Evolutionary conservation across 202 grass and related monocot genomes (phyloP).

Genomic region (Panicum hallii): DNA sequence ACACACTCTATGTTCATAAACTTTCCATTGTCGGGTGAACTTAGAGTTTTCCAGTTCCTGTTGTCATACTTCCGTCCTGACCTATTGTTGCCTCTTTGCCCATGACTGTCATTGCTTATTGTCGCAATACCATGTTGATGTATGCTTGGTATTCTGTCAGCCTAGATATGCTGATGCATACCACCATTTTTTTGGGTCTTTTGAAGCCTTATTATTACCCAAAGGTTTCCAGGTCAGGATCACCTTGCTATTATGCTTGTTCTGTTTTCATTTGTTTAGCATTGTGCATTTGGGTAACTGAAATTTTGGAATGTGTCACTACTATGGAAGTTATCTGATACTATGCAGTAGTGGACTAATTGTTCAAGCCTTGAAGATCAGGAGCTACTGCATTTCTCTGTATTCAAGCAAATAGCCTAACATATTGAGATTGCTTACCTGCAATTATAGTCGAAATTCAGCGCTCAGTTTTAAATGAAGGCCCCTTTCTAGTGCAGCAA

Average conservation of each 20-base stretch:
- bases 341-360: background rate
- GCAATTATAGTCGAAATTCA: background rate
- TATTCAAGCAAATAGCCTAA: background rate
- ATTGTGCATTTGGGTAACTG: background rate
- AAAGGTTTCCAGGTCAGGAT: conserved; percentile 37
- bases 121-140: background rate
- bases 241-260: conserved; percentile 17
- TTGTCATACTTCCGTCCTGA: background rate
- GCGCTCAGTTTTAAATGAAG: background rate
- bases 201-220: conserved; percentile 36
- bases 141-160: conserved; percentile 1
- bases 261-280: conserved; percentile 12
- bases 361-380: background rate
- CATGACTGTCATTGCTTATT: background rate
- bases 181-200: conserved; percentile 27
- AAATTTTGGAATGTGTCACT: background rate
- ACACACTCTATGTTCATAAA: background rate
- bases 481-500: background rate
- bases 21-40: background rate
- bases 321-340: background rate
- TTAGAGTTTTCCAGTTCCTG: background rate
- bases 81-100: conserved; percentile 7
- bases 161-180: background rate
- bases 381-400: background rate
- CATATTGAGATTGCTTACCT: background rate